Evolutionary conservation across 768 basidiomycete species (phyloP).

Genomic region (Naganishia vaughanmartiniae): DNA sequence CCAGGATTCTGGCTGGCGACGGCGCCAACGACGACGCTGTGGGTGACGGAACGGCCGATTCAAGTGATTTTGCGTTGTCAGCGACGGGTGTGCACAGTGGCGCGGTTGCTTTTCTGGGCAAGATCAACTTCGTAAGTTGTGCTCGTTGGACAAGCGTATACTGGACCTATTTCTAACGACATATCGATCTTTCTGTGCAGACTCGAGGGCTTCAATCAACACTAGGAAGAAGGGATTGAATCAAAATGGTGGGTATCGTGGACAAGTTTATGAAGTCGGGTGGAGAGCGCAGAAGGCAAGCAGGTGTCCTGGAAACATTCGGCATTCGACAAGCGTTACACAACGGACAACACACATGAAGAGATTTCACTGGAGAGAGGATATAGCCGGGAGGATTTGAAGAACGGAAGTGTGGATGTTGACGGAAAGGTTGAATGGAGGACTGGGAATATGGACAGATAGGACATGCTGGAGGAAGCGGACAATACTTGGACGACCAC

Average conservation of each 20-base stretch:
- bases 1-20: conserved; percentile 9
- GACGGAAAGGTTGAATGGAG: neutral
- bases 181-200: conserved; percentile 10
- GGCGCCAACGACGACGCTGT: conserved; percentile 4
- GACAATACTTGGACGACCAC: neutral
- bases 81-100: neutral
- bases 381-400: neutral
- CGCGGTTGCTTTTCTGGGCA: conserved; percentile 2
- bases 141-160: neutral
- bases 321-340: conserved; percentile 1
- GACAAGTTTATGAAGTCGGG: neutral
- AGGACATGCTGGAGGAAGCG: neutral
- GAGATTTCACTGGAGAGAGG: neutral
- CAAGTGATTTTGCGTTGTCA: conserved; percentile 5
- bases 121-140: conserved; percentile 24
- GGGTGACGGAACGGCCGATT: conserved; percentile 8
- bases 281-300: neutral
- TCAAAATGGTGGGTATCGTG: conserved; percentile 21
- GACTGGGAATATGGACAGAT: neutral
- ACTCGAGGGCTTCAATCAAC: conserved; percentile 25
- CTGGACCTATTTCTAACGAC: conserved; percentile 9
- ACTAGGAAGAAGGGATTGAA: conserved; percentile 26
- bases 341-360: neutral
- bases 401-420: neutral
- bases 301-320: conserved; percentile 3